Conservation (phyloP, 805 yeast genomes). For the Kuraishia molischiana region DNA sequence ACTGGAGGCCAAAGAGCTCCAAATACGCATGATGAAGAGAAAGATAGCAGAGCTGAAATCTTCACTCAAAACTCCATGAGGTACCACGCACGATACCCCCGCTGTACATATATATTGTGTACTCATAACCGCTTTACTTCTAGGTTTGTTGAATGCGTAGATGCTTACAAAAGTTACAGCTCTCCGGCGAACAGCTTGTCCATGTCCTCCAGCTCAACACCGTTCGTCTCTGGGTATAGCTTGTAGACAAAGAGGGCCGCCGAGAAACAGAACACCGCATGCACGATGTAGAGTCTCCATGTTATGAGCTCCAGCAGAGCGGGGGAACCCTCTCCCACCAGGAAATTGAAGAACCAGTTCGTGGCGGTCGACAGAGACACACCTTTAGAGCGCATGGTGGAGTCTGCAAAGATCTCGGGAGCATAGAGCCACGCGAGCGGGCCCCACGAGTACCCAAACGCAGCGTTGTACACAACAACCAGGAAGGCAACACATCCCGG, state of each 20-base stretch:
- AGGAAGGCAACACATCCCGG: conserved; percentile 63
- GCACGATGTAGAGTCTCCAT: conserved; percentile 74
- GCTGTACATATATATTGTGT: background rate
- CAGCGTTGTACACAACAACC: conserved; percentile 71
- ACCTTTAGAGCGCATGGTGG: conserved; percentile 69
- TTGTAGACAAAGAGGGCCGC: conserved; percentile 27
- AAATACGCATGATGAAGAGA: conserved; percentile 10
- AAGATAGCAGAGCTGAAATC: conserved; percentile 9
- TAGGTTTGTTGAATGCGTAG: background rate
- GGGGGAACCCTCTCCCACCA: conserved; percentile 90
- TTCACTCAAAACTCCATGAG: too few species aligned
- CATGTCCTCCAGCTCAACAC: conserved; percentile 33
- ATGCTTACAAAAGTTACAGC: background rate
- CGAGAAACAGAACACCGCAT: conserved; percentile 55
- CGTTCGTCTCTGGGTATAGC: conserved; percentile 35
- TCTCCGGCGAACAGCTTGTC: conserved; percentile 28
- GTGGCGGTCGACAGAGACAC: conserved; percentile 83
- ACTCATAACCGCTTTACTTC: background rate
- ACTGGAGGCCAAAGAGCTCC: conserved; percentile 9
- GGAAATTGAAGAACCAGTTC: conserved; percentile 83
- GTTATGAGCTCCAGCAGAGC: conserved; percentile 62
- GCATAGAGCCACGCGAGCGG: conserved; percentile 85
- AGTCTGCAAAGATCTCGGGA: conserved; percentile 73
- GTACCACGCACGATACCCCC: too few species aligned
- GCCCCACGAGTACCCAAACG: conserved; percentile 87